Conservation (phyloP, 345 rosid genomes). For the Clarkia xantiana region DNA sequence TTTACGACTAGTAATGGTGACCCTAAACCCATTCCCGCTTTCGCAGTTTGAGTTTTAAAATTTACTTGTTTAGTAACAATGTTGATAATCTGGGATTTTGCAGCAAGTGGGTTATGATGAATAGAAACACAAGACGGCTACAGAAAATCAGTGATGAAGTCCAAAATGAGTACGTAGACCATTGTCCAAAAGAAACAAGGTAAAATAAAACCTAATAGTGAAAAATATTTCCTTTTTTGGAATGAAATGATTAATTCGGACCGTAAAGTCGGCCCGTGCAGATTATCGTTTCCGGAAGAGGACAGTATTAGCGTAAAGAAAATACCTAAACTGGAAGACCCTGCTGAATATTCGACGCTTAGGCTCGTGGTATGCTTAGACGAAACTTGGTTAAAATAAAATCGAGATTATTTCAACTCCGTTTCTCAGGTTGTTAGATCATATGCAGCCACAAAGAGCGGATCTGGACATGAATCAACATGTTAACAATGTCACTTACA, state of each 20-base stretch:
- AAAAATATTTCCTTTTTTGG: not conserved
- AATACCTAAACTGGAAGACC: constrained; percentile 67
- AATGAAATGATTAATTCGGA: not conserved
- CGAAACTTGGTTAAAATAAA: too few relatives aligned
- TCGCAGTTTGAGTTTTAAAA: not conserved
- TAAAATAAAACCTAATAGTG: constrained; percentile 6
- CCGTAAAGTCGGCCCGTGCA: constrained; percentile 11
- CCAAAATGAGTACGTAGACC: constrained; percentile 61
- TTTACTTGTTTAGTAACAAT: not conserved
- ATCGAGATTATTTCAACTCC: too few relatives aligned
- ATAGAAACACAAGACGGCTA: constrained; percentile 80
- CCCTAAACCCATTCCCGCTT: too few relatives aligned
- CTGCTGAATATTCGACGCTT: constrained; percentile 46
- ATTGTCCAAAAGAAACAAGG: constrained; percentile 70
- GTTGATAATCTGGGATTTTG: constrained; percentile 9
- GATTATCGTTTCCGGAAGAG: constrained; percentile 78
- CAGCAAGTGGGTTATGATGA: constrained; percentile 99
- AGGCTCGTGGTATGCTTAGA: constrained; percentile 49
- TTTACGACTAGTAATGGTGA: too few relatives aligned
- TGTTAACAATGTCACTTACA: constrained; percentile 78
- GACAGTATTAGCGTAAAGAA: constrained; percentile 59
- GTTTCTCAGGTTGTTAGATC: too few relatives aligned
- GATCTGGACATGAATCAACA: constrained; percentile 99
- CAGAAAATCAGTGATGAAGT: constrained; percentile 82
- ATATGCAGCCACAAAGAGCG: constrained; percentile 67